Percentiles rank a stretch among this genome's conserved stretches.
Evolutionary conservation across 805 yeast genomes (phyloP).

Genomic region (Candida ortonii): DNA sequence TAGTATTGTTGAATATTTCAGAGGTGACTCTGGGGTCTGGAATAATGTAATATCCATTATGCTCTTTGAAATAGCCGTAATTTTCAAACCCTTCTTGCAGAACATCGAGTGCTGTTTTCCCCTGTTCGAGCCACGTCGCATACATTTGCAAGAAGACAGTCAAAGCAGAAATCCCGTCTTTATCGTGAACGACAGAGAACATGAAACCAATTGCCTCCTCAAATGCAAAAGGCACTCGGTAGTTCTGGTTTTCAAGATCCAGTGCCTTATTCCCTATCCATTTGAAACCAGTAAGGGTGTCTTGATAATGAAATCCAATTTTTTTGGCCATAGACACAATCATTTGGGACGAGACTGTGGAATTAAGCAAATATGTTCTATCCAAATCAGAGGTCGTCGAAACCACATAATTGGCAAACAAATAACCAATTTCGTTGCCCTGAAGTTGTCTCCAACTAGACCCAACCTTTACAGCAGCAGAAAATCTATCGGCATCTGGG

Average conservation of each 20-base stretch:
- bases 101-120: slow-evolving; percentile 43
- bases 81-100: slow-evolving; percentile 56
- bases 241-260: slow-evolving; percentile 63
- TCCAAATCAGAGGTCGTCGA: slow-evolving; percentile 29
- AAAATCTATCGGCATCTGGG: slow-evolving; percentile 96
- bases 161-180: slow-evolving; percentile 88
- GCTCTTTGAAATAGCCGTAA: slow-evolving; percentile 81
- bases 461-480: slow-evolving; percentile 61
- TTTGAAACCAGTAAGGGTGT: slow-evolving; percentile 93
- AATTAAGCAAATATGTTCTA: slow-evolving; percentile 62
- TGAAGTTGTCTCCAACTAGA: slow-evolving; percentile 73
- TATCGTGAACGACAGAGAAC: slow-evolving; percentile 82
- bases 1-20: slow-evolving; percentile 51
- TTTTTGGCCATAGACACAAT: slow-evolving; percentile 62
- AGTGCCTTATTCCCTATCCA: slow-evolving; percentile 94
- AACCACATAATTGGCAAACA: slow-evolving; percentile 69
- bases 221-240: slow-evolving; percentile 77
- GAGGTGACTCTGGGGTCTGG: slow-evolving; percentile 51
- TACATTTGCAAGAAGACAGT: slow-evolving; percentile 71
- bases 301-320: slow-evolving; percentile 61
- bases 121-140: slow-evolving; percentile 42
- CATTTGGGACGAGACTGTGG: slow-evolving; percentile 91
- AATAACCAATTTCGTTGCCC: slow-evolving; percentile 86
- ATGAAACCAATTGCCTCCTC: slow-evolving; percentile 97
- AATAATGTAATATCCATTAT: slow-evolving; percentile 81